A percentile compares a stretch with the other conserved stretches of the same genome.
Conservation (phyloP, 176 grass and related monocot genomes). For the Dendrocalamus sinicus region DNA sequence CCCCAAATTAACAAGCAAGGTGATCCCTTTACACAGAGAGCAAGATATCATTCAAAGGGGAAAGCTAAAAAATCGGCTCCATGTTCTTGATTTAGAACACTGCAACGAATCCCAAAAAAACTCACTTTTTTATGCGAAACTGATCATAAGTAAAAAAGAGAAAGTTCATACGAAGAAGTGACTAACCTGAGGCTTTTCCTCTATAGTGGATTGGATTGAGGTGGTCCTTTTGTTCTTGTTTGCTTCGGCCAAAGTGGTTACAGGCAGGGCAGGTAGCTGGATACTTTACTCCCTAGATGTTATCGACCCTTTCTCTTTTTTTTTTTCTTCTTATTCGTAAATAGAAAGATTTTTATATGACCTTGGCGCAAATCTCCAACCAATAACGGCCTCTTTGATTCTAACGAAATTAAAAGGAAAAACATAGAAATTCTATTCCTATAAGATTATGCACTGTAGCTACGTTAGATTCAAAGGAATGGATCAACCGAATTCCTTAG, state of each 20-base stretch:
- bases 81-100: constrained; percentile 34
- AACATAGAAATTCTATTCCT: no score
- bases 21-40: not conserved
- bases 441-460: no score
- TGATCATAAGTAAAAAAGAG: not conserved
- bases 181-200: constrained; percentile 40
- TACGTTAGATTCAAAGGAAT: no score
- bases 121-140: constrained; percentile 12
- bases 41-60: not conserved
- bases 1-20: constrained; percentile 13
- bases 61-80: not conserved
- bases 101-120: not conserved
- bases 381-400: not conserved
- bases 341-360: constrained; percentile 31
- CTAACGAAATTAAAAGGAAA: no score
- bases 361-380: constrained; percentile 40
- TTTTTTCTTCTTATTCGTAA: not conserved
- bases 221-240: constrained; percentile 25
- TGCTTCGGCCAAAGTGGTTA: constrained; percentile 27
- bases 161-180: constrained; percentile 8
- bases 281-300: constrained; percentile 41
- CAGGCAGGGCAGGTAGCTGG: constrained; percentile 24
- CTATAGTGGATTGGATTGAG: constrained; percentile 25
- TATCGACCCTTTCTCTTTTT: not conserved
- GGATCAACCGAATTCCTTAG: no score